Evolutionary conservation across 805 yeast genomes (phyloP).

Genomic region (Suhomyces sp.): DNA sequence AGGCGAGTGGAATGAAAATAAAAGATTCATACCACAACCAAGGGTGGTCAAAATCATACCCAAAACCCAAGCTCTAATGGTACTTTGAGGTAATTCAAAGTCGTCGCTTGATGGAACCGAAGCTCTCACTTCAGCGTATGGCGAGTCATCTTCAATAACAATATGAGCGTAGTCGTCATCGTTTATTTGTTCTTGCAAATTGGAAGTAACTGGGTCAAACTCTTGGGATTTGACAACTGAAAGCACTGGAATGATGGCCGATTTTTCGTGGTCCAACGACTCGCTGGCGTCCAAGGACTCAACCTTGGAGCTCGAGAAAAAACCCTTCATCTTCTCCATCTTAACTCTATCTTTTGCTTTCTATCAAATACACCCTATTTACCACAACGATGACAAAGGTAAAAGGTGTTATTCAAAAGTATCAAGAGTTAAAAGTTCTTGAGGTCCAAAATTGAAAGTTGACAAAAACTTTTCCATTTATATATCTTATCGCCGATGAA

Average conservation of each 20-base stretch:
- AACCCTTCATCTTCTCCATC: not conserved
- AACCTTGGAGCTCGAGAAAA: not conserved
- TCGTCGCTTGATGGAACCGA: conserved; percentile 55
- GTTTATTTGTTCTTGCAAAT: conserved; percentile 19
- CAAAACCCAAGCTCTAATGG: conserved; percentile 54
- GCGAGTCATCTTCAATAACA: conserved; percentile 44
- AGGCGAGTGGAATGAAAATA: conserved; percentile 59
- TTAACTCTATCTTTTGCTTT: not conserved
- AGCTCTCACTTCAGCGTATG: conserved; percentile 67
- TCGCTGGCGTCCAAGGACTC: not conserved
- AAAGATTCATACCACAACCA: conserved; percentile 58
- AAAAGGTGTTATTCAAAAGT: not conserved
- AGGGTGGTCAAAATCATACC: conserved; percentile 50
- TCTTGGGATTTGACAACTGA: conserved; percentile 23
- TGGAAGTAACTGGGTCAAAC: conserved; percentile 32
- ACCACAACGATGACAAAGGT: not conserved
- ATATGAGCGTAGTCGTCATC: conserved; percentile 42
- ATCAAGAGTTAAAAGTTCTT: not conserved
- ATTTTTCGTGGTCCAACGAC: not conserved
- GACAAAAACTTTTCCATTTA: not conserved
- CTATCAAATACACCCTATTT: not conserved
- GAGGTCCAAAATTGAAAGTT: not conserved
- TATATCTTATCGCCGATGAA: not conserved
- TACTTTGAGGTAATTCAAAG: conserved; percentile 46
- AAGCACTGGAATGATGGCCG: not conserved